Conservation (phyloP, 805 yeast species). For the Peterozyma toletana region DNA sequence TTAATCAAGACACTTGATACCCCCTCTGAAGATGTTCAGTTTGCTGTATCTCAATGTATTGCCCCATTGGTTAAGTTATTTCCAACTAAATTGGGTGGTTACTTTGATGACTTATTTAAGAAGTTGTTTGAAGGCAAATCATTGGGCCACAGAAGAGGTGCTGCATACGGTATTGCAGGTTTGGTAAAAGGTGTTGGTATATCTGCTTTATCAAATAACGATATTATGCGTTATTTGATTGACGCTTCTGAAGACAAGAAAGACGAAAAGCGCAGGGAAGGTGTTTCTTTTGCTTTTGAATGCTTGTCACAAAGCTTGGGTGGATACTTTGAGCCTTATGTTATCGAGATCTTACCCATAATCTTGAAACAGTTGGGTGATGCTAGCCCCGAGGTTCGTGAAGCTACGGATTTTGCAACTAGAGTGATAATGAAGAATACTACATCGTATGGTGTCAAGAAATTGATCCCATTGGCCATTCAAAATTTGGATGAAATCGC, state of each 20-base stretch:
- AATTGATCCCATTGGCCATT: slow-evolving; percentile 85
- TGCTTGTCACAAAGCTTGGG: slow-evolving; percentile 75
- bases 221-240: slow-evolving; percentile 63
- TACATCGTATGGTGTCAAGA: slow-evolving; percentile 86
- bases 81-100: slow-evolving; percentile 35
- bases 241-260: slow-evolving; percentile 88
- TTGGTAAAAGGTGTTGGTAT: slow-evolving; percentile 87
- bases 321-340: slow-evolving; percentile 86
- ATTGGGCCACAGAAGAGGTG: slow-evolving; percentile 69
- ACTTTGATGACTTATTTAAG: slow-evolving; percentile 52
- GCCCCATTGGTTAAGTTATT: slow-evolving; percentile 71
- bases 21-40: slow-evolving; percentile 86
- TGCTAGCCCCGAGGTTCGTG: slow-evolving; percentile 75
- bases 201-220: slow-evolving; percentile 64
- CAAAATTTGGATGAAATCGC: slow-evolving; percentile 79
- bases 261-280: slow-evolving; percentile 68
- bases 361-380: slow-evolving; percentile 83
- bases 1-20: slow-evolving; percentile 71
- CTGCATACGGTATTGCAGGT: slow-evolving; percentile 96
- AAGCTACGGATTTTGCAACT: slow-evolving; percentile 83
- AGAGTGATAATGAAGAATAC: slow-evolving; percentile 84
- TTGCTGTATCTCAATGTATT: slow-evolving; percentile 78
- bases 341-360: slow-evolving; percentile 78
- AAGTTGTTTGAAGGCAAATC: slow-evolving; percentile 47
- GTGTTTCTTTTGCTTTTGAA: slow-evolving; percentile 82